Base-by-base conservation (phyloP, 208 protist species). In the Jaenimonas drosophilae region DNA sequence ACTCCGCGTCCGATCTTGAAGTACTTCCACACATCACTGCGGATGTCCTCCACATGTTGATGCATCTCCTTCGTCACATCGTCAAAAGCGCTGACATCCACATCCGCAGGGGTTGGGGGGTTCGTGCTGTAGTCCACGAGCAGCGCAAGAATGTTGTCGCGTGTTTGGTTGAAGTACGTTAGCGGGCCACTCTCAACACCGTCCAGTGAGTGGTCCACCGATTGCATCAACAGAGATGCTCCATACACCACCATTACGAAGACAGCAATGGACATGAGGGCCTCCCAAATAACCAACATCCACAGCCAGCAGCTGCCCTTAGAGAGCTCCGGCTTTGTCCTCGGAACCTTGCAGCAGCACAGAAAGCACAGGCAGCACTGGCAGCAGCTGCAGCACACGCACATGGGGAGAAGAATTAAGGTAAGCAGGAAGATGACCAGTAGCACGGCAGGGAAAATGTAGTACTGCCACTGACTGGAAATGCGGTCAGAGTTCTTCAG, bases 181-280 rank as follows among this genome's bases (percentile, higher is more conserved):
- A 64, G 16, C 14, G 58, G 43, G 31, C 34, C 42, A 25, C 37
- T 42, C 23, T 42, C 37, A 7, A 42, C 23, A 7, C 6, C 37
- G 16, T 24, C 19, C 11, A 42, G 6, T 7, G 6, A 7, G n/a
- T n/a, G n/a, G 23, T 11, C 9, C 23, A 20, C 9, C 9, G 14
- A 20, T 42, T 42, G 6, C 23, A 25, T 6, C 37, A 85, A 37
- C 16, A 77, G 30, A 11, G 71, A 34, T 0, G 60, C 64, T 11
- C 81, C 82, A 38, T 64, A 70, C 16, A 87, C 64, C 16, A 91
- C 53, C 23, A 91, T 43, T 17, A 85, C 50, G 37, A 61, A 67
- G 40, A 82, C 65, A 4, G 43, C 66, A 36, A 61, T 71, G 23
- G 70, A 59, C 38, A 63, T 61, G 11, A 86, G 51, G 3, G 85